Conservation (phyloP, 345 rosid genomes). For the Eucalyptus pauciflora region DNA sequence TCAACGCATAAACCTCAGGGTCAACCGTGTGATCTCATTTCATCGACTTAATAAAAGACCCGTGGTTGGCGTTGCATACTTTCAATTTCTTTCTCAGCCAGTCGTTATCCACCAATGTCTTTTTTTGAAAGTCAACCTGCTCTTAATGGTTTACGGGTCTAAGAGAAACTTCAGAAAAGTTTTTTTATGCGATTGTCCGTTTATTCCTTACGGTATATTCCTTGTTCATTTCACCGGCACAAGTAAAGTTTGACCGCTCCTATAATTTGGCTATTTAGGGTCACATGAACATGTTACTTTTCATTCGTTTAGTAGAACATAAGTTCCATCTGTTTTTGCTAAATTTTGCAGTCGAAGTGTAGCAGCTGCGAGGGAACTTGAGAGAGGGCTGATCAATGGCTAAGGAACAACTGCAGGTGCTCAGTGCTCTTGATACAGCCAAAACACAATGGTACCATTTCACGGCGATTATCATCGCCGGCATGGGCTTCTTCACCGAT, state of each 20-base stretch:
- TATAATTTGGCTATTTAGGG: not conserved
- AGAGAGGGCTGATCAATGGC: not conserved
- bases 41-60: not conserved
- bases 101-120: not conserved
- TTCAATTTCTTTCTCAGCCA: not conserved
- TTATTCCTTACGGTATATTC: not conserved
- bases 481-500: constrained; percentile 61
- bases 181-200: not conserved
- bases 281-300: not conserved
- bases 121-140: not conserved
- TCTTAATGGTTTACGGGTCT: not conserved
- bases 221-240: not conserved
- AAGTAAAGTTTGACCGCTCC: not conserved
- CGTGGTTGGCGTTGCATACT: not conserved
- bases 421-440: constrained; percentile 34
- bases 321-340: not conserved
- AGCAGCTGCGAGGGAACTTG: not conserved
- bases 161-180: not conserved
- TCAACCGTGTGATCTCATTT: not conserved
- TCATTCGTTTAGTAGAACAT: not conserved
- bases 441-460: constrained; percentile 48
- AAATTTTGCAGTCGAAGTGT: not conserved
- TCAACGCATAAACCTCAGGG: not conserved
- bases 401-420: constrained; percentile 9
- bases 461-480: constrained; percentile 50